Evolutionary conservation across 306 rosid species (phyloP).

Genomic region (Trifolium pratense): DNA sequence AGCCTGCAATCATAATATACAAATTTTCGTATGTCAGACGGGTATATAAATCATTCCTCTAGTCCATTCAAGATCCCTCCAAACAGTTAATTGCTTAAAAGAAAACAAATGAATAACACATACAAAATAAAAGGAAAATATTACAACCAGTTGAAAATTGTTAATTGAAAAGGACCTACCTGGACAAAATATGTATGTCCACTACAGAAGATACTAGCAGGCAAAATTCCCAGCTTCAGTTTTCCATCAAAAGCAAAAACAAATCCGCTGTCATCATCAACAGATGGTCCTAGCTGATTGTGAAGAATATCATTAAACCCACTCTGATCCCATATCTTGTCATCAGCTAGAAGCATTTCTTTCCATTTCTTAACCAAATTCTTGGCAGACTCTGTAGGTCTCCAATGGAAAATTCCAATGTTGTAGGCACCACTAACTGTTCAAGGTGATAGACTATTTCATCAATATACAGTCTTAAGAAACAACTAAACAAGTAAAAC

Average conservation of each 20-base stretch:
- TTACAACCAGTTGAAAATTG: background rate
- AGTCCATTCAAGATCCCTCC: constrained; percentile 32
- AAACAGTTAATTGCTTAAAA: constrained; percentile 28
- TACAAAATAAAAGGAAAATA: constrained; percentile 10
- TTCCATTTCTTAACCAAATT: constrained; percentile 88
- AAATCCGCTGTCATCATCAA: constrained; percentile 75
- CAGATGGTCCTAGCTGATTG: constrained; percentile 80
- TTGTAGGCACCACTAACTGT: constrained; percentile 85
- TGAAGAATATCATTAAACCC: constrained; percentile 80
- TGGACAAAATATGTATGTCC: constrained; percentile 97
- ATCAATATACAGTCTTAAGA: constrained; percentile 32
- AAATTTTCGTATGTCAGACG: constrained; percentile 19
- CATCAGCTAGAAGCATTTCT: constrained; percentile 80
- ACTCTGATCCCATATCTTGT: constrained; percentile 93
- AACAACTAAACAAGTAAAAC: constrained; percentile 22
- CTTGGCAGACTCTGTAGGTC: constrained; percentile 82
- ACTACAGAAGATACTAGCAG: constrained; percentile 93
- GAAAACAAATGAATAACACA: constrained; percentile 18
- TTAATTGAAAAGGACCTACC: constrained; percentile 52
- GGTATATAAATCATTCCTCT: constrained; percentile 13
- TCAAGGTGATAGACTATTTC: constrained; percentile 24
- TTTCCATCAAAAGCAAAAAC: constrained; percentile 84
- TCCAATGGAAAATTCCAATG: constrained; percentile 96
- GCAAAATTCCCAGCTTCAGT: constrained; percentile 88
- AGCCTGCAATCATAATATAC: constrained; percentile 57